Conservation (phyloP, 495 filamentous ascomycete genomes). For the Penicillium lagena region DNA sequence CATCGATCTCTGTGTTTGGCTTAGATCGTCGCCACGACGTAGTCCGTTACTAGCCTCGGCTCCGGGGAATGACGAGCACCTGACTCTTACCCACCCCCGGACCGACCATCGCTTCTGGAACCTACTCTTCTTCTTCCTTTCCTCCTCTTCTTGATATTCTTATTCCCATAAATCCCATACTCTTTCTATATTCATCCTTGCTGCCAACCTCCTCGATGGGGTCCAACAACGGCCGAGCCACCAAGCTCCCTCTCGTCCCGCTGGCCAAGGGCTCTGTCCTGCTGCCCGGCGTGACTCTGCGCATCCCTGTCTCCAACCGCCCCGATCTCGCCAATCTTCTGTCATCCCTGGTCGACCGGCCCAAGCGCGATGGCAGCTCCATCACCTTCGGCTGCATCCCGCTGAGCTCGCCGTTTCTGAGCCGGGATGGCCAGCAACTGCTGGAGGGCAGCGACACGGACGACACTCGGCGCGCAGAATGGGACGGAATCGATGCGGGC, state of each 20-base stretch:
- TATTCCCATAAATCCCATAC: background rate
- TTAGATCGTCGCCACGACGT: constrained; percentile 9
- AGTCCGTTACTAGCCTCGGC: constrained; percentile 31
- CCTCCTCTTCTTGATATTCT: constrained; percentile 1
- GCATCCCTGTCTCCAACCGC: constrained; percentile 70
- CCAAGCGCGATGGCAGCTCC: constrained; percentile 54
- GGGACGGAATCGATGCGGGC: constrained; percentile 47
- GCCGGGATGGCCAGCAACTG: constrained; percentile 62
- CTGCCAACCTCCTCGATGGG: constrained; percentile 25
- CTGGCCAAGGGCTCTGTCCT: constrained; percentile 69
- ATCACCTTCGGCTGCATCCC: constrained; percentile 80
- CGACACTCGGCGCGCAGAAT: constrained; percentile 29
- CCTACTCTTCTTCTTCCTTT: constrained; percentile 8
- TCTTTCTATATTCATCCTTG: background rate
- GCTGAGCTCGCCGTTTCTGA: constrained; percentile 62
- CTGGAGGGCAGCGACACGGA: constrained; percentile 46
- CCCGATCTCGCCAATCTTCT: constrained; percentile 79
- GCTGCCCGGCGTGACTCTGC: constrained; percentile 70
- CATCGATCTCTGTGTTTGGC: too few relatives aligned
- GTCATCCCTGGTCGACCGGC: constrained; percentile 63
- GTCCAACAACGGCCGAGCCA: constrained; percentile 36
- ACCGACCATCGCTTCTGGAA: constrained; percentile 31
- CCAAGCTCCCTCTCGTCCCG: constrained; percentile 66
- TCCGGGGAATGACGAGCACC: constrained; percentile 29
- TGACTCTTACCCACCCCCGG: constrained; percentile 28